Evolutionary conservation across 306 rosid genomes (phyloP), one percentile per base, ranked within the genome.

Genomic region (Mimosa pudica): DNA sequence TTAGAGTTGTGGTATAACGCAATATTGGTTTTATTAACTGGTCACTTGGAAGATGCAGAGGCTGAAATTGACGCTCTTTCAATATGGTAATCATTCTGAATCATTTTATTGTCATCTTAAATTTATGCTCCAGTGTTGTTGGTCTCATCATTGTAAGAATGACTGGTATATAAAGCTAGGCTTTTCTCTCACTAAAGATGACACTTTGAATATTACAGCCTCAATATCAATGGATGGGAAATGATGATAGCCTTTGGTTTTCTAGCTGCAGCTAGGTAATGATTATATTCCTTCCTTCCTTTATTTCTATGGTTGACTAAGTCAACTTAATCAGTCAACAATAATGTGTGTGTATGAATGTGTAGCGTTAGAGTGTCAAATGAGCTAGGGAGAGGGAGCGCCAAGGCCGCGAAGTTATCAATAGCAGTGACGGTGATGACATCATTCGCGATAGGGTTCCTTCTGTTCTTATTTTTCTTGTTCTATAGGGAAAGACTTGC

Each of bases 1-100:
- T 83, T 88, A 38, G 91, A 84, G 80, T 71, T 88, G n/a, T 88
- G 91, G 91, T 88, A 88, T 86, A 86, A 80, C 78, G 71, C 91
- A 11, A 17, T 84, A 74, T 77, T 88, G 83, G 83, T 88, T 75
- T 82, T 88, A 35, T 74, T 86, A 66, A 87, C 89, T 2, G 91
- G 91, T 2, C 79, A 68, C 79, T 70, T 86, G 91, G 9, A 57
- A 66, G 75, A 88, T 74, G 91, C 91, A 14, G 88, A 87, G 46
- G 85, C 82, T n/a, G 71, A 84, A 45, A 84, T 88, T 60, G 85
- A 87, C 71, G 91, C 91, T 62, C 81, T 88, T 20, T 86, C 91
- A n/a, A 88, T 88, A 62, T 88, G 89, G 91, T 86, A 82, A 79
- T 46, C 71, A 46, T 18, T 75, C 12, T 75, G 9, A 82, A 79